A percentile compares a stretch with the other conserved stretches of the same genome.
These are phyloP conservation scores for Jacaranda mimosifolia DNA, from an alignment of 257 asterid genomes.

Conservation along the genomic window DNA sequence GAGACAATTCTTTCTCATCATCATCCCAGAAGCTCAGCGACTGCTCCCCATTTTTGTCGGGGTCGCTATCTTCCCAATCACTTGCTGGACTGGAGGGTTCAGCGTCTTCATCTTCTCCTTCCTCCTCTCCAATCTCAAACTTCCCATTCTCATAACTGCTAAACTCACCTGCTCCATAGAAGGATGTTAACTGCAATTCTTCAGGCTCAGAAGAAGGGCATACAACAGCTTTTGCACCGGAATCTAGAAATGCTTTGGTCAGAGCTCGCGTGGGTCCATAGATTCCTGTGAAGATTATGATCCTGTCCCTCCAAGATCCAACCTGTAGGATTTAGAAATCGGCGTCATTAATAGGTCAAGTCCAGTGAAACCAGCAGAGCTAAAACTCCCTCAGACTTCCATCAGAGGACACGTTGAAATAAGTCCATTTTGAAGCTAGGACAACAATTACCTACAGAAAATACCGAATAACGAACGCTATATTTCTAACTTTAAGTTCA, in stretches of 20 bases:
- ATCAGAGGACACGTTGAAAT: not conserved
- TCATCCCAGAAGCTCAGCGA: constrained; percentile 75
- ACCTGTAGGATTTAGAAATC: constrained; percentile 54
- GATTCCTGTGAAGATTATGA: constrained; percentile 84
- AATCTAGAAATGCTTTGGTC: constrained; percentile 88
- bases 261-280: constrained; percentile 82
- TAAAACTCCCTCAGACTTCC: constrained; percentile 6
- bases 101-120: constrained; percentile 75
- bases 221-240: constrained; percentile 94
- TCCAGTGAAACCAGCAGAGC: constrained; percentile 3
- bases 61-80: constrained; percentile 97
- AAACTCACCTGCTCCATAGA: constrained; percentile 81
- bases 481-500: not conserved
- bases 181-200: constrained; percentile 72
- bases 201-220: constrained; percentile 94
- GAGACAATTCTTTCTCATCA: constrained; percentile 87
- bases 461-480: not conserved
- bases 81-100: constrained; percentile 78
- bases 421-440: not conserved
- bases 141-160: constrained; percentile 75
- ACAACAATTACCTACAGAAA: not conserved
- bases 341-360: constrained; percentile 10
- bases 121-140: constrained; percentile 95
- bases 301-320: constrained; percentile 98
- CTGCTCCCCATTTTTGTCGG: constrained; percentile 64